A percentile compares a stretch with the other conserved stretches of the same genome.
These are phyloP conservation scores for Astragalus glycyphyllos DNA, from an alignment of 306 rosid species.

Conservation along the genomic window DNA sequence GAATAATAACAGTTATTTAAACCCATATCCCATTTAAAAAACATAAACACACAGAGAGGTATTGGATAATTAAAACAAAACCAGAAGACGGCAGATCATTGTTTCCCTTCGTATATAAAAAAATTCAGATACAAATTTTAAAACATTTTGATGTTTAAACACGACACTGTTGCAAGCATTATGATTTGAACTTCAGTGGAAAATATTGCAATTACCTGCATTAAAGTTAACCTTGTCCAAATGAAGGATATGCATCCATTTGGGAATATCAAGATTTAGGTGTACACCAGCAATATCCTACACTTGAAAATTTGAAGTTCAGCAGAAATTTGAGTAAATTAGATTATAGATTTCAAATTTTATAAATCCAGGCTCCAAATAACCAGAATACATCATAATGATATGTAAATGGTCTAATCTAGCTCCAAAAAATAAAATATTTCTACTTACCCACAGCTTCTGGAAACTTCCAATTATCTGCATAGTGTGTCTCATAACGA, in stretches of 20 bases:
- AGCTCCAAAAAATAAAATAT: constrained; percentile 35
- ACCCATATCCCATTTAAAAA: constrained; percentile 4
- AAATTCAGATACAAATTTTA: constrained; percentile 14
- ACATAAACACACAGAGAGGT: background rate
- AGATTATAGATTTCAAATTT: background rate
- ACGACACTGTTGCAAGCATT: constrained; percentile 3
- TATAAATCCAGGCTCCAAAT: constrained; percentile 20
- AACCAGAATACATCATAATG: constrained; percentile 15
- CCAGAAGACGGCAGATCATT: background rate
- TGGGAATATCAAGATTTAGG: constrained; percentile 85
- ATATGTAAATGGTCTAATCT: constrained; percentile 2
- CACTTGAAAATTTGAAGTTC: constrained; percentile 49
- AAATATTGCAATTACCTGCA: constrained; percentile 65
- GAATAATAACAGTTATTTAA: constrained; percentile 22
- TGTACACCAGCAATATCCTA: constrained; percentile 87
- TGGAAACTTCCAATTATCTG: constrained; percentile 65
- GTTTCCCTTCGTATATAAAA: constrained; percentile 21
- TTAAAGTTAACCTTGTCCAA: constrained; percentile 73
- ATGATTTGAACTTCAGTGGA: constrained; percentile 26
- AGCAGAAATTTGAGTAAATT: constrained; percentile 36
- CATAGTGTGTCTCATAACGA: constrained; percentile 67
- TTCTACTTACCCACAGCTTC: constrained; percentile 83
- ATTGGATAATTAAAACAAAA: constrained; percentile 17
- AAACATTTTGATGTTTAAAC: constrained; percentile 18
- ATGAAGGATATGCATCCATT: constrained; percentile 88